Evolutionary conservation across 2,329 filamentous ascomycete species (phyloP).

Genomic region (Diaporthe vaccinii): DNA sequence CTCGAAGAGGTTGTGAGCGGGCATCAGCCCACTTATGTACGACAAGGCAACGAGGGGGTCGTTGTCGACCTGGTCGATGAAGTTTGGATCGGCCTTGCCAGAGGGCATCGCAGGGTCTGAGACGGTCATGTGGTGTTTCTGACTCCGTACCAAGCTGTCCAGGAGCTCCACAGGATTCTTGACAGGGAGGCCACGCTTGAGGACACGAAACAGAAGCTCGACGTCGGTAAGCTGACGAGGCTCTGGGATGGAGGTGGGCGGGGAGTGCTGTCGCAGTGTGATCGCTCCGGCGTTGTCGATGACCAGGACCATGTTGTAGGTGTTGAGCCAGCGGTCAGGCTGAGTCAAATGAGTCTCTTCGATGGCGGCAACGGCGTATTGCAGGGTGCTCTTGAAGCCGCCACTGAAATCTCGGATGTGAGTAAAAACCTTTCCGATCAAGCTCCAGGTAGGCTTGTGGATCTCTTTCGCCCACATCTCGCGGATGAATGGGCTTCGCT

Average conservation of each 20-base stretch:
- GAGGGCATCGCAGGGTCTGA: background rate
- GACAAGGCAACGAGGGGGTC: constrained; percentile 11
- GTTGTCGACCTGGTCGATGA: background rate
- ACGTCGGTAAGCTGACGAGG: constrained; percentile 27
- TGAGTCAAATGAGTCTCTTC: background rate
- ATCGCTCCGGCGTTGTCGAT: background rate
- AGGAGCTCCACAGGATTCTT: constrained; percentile 8
- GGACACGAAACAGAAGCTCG: constrained; percentile 22
- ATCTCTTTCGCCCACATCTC: constrained; percentile 35
- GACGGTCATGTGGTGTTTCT: constrained; percentile 30
- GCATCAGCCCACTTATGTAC: background rate
- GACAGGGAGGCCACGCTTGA: constrained; percentile 19
- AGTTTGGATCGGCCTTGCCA: background rate
- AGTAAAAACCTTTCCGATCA: constrained; percentile 36
- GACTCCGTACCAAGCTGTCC: background rate
- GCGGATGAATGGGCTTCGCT: constrained; percentile 12
- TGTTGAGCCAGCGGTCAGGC: background rate
- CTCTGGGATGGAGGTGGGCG: background rate
- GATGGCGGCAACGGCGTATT: background rate
- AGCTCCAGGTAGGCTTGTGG: constrained; percentile 24
- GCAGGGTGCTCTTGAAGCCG: background rate
- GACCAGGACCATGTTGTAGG: constrained; percentile 18
- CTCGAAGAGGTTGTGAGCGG: background rate
- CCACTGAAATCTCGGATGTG: constrained; percentile 30
- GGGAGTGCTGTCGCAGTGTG: background rate